Base-by-base conservation (phyloP, 495 filamentous ascomycete genomes). In the Penicillium longicatenatum region DNA sequence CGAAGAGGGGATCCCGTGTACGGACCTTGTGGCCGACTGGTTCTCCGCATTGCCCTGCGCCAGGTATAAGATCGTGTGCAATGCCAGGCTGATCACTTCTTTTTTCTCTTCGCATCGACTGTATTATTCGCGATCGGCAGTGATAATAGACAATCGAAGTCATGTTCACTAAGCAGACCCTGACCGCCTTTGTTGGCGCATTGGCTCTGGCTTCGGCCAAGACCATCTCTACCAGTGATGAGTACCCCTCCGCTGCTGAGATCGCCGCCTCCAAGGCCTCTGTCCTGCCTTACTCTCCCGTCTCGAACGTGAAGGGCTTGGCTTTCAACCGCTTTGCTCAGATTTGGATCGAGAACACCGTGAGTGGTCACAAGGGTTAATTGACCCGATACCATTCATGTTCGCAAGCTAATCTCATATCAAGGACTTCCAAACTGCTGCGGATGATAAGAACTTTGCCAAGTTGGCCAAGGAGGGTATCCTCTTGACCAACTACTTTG, bases 261-360 rank as follows among this genome's bases (percentile, higher is more conserved):
- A 74, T 77, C 29, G 52, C 67, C 44, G 62, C 58, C 1, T 66
- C 69, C 33, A 68, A 64, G 43, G 71, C 69, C 22, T 70, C 70
- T 4, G 68, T 64, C 8, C 50, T 66, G 45, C 72, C 75, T 21
- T 70, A 70, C 47, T 84, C 81, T 30, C 85, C 86, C 14, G 80
- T 79, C 8, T 84, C 82, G 51, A 70, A 82, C 62, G 83, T 91
- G 50, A 61, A 75, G 56, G 89, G 89, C 51, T 77, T 82, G 58
- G 85, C 78, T 1, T 92, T 90, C 61, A 76, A 90, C 67, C 80
- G 85, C 10, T 83, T 89, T 57, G 79, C 84, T 33, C 79, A 82
- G 55, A 84, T 92, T 64, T 91, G 86, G 85, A 75, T 90, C 14
- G 89, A 90, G 73, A 92, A 91, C 64, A 86, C 83, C 33, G 86